Conservation (phyloP, 2,329 filamentous ascomycete species). For the Pseudogymnoascus sp. region DNA sequence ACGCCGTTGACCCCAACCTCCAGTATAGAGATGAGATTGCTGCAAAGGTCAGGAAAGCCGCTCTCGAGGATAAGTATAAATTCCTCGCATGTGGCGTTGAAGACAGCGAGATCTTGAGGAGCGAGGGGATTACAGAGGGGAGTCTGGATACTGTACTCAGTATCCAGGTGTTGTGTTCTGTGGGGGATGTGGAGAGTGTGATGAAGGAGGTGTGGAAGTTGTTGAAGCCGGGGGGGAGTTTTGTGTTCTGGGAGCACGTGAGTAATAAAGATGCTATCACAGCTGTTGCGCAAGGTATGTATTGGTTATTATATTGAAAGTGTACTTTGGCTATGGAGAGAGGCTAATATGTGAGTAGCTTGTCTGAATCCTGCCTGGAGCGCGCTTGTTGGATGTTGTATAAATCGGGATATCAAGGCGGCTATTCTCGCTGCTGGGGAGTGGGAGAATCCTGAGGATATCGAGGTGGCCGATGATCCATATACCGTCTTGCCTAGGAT, state of each 20-base stretch:
- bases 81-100: slow-evolving; percentile 32
- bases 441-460: slow-evolving; percentile 27
- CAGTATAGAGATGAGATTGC: slow-evolving; percentile 26
- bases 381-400: slow-evolving; percentile 24
- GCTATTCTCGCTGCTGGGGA: slow-evolving; percentile 25
- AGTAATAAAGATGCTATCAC: slow-evolving; percentile 25
- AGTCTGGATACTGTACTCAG: slow-evolving; percentile 34
- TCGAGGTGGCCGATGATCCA: slow-evolving; percentile 24
- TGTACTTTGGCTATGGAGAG: background rate
- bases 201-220: slow-evolving; percentile 32
- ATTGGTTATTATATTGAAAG: background rate
- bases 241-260: slow-evolving; percentile 40
- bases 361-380: slow-evolving; percentile 27
- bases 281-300: slow-evolving; percentile 25
- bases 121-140: slow-evolving; percentile 29
- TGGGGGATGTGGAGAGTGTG: slow-evolving; percentile 24
- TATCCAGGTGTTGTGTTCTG: slow-evolving; percentile 37
- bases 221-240: slow-evolving; percentile 37
- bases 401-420: slow-evolving; percentile 25
- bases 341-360: slow-evolving; percentile 18
- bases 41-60: slow-evolving; percentile 25
- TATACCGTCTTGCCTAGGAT: slow-evolving; percentile 25
- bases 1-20: slow-evolving; percentile 36
- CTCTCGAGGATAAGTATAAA: slow-evolving; percentile 31
- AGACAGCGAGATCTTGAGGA: slow-evolving; percentile 30